A percentile compares a stretch with the other conserved stretches of the same genome.
phyloP scores from a whole-genome alignment of 2,329 filamentous ascomycete species.

The Aspergillus sp. region DNA sequence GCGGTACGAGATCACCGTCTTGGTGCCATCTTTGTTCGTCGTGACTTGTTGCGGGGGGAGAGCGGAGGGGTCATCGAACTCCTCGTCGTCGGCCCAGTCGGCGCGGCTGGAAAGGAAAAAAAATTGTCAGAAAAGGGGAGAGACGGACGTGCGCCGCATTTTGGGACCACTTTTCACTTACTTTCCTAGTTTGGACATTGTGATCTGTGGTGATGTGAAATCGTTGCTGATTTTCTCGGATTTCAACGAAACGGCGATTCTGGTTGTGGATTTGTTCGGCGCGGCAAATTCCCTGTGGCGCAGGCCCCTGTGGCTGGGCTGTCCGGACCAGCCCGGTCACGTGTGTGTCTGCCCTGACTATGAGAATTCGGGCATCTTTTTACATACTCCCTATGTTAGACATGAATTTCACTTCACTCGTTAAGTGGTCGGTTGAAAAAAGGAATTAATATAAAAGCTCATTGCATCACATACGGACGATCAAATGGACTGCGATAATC shows the following conservation, averaged over 20 bases:
- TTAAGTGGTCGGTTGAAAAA: too few species aligned
- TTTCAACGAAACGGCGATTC: constrained; percentile 39
- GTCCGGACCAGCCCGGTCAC: not conserved
- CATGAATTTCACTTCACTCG: too few species aligned
- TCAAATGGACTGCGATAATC: too few species aligned
- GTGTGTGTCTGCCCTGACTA: constrained; percentile 11
- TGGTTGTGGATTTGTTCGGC: constrained; percentile 43
- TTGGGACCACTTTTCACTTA: constrained; percentile 28
- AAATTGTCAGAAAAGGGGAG: constrained; percentile 14
- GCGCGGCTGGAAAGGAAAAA: constrained; percentile 48
- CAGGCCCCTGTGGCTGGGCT: constrained; percentile 30
- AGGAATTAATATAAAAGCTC: too few species aligned
- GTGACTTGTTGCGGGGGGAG: constrained; percentile 86
- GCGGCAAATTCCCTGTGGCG: constrained; percentile 35
- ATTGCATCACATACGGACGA: not conserved
- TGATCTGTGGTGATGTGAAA: constrained; percentile 27
- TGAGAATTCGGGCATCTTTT: too few species aligned
- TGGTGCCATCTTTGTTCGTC: constrained; percentile 97
- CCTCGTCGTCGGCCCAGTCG: constrained; percentile 93
- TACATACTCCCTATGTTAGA: too few species aligned
- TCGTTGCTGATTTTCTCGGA: constrained; percentile 39
- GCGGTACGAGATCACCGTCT: constrained; percentile 87
- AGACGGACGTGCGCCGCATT: not conserved
- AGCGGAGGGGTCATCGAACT: constrained; percentile 79
- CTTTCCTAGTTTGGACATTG: constrained; percentile 50